Percentiles rank a stretch among this genome's conserved stretches.
Conservation (phyloP, 129 eudicot species). For the Ambrosia artemisiifolia region DNA sequence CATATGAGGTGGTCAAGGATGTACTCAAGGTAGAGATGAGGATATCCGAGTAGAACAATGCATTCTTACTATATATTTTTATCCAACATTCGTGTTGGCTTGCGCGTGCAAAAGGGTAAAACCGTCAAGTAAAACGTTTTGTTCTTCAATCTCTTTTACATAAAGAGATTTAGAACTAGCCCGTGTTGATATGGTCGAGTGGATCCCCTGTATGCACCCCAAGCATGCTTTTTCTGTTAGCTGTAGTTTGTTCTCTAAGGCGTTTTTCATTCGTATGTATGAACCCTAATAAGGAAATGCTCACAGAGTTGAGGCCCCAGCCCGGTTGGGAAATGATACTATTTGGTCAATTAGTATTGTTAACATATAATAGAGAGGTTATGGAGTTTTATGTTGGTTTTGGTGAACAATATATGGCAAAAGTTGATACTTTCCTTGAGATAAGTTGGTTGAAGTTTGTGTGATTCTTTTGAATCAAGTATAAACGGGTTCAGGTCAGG, state of each 20-base stretch:
- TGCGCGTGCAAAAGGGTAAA: conserved; percentile 25
- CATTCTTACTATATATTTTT: not conserved
- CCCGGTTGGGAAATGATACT: not conserved
- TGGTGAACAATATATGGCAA: not conserved
- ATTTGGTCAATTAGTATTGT: not conserved
- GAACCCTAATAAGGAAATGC: conserved; percentile 24
- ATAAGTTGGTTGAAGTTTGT: not conserved
- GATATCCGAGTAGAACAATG: conserved; percentile 64
- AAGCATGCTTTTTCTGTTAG: not conserved
- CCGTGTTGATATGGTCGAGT: conserved; percentile 24
- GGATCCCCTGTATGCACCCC: conserved; percentile 11
- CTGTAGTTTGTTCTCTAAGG: conserved; percentile 16
- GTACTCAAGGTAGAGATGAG: conserved; percentile 83
- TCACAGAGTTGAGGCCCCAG: not conserved
- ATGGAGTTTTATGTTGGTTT: not conserved
- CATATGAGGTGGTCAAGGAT: conserved; percentile 90
- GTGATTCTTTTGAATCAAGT: not conserved
- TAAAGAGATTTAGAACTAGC: conserved; percentile 23
- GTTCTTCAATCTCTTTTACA: conserved; percentile 14
- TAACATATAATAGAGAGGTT: not conserved
- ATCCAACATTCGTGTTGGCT: conserved; percentile 9
- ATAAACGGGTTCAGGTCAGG: too few relatives aligned
- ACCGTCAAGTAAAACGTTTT: not conserved
- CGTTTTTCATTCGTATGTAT: conserved; percentile 24
- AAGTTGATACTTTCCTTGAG: not conserved